Evolutionary conservation across 768 basidiomycete genomes (phyloP).

Genomic region (Boletellus emodensis): DNA sequence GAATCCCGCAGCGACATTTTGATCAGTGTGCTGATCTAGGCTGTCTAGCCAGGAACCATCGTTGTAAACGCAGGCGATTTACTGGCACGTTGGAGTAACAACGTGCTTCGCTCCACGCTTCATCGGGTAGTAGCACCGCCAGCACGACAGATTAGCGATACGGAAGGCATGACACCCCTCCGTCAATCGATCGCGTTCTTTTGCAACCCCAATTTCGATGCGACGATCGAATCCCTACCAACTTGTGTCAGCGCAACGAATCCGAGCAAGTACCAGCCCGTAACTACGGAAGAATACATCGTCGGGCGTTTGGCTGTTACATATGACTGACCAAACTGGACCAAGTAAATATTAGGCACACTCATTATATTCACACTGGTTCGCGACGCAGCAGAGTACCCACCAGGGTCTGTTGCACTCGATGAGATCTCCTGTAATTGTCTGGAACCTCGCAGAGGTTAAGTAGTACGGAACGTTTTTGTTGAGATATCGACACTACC

Average conservation of each 20-base stretch:
- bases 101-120: constrained; percentile 71
- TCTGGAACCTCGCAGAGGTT: background rate
- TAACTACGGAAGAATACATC: constrained; percentile 75
- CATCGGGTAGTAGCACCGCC: constrained; percentile 80
- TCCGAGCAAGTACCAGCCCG: constrained; percentile 66
- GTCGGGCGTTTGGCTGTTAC: constrained; percentile 63
- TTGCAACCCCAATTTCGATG: constrained; percentile 74
- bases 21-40: constrained; percentile 1
- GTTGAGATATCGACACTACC: no score
- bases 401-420: background rate
- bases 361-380: background rate
- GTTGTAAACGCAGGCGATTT: constrained; percentile 83
- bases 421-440: constrained; percentile 14
- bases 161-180: constrained; percentile 53
- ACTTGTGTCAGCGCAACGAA: constrained; percentile 40
- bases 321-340: constrained; percentile 36
- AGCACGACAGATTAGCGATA: constrained; percentile 42
- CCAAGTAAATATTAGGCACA: background rate
- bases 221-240: constrained; percentile 68
- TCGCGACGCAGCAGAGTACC: constrained; percentile 1
- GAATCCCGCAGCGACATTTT: background rate
- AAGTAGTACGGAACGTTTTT: background rate
- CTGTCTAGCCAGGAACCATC: constrained; percentile 65
- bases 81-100: constrained; percentile 80
- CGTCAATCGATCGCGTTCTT: constrained; percentile 86